Evolutionary conservation across 2,329 filamentous ascomycete species (phyloP).

Genomic region (Pyrenophora graminea): DNA sequence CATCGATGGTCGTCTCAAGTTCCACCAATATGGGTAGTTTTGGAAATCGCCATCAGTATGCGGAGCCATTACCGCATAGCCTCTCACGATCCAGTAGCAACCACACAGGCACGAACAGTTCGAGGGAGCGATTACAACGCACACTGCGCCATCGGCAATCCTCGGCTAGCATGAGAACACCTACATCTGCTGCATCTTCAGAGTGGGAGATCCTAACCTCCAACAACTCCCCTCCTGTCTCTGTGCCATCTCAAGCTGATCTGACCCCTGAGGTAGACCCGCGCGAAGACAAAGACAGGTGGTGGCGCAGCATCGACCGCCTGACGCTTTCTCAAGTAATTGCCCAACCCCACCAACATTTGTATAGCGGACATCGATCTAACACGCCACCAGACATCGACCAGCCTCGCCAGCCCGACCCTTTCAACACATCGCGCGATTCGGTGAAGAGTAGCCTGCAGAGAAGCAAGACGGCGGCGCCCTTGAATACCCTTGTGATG

Average conservation of each 20-base stretch:
- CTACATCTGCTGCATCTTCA: constrained; percentile 6
- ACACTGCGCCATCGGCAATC: constrained; percentile 18
- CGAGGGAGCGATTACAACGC: constrained; percentile 20
- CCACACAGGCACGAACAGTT: constrained; percentile 17
- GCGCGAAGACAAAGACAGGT: constrained; percentile 14
- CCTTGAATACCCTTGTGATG: too few species aligned
- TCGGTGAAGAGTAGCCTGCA: neutral
- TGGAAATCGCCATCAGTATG: constrained; percentile 10
- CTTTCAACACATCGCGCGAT: neutral
- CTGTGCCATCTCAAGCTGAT: constrained; percentile 21
- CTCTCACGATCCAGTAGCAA: constrained; percentile 23
- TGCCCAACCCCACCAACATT: neutral
- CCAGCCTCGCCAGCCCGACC: constrained; percentile 1
- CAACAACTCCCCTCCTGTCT: constrained; percentile 10
- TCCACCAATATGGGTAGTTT: constrained; percentile 8
- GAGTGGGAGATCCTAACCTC: constrained; percentile 25
- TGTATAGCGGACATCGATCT: neutral
- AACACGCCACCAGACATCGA: neutral
- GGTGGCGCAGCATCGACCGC: constrained; percentile 19
- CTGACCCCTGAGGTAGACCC: constrained; percentile 29
- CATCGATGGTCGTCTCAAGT: constrained; percentile 19
- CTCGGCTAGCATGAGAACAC: constrained; percentile 3
- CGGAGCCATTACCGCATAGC: constrained; percentile 15
- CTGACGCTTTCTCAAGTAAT: constrained; percentile 7
- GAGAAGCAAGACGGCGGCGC: too few species aligned